Evolutionary conservation across 495 filamentous ascomycete species (phyloP), one percentile per base, ranked within the genome.

Genomic region (Hamigera avellanea): DNA sequence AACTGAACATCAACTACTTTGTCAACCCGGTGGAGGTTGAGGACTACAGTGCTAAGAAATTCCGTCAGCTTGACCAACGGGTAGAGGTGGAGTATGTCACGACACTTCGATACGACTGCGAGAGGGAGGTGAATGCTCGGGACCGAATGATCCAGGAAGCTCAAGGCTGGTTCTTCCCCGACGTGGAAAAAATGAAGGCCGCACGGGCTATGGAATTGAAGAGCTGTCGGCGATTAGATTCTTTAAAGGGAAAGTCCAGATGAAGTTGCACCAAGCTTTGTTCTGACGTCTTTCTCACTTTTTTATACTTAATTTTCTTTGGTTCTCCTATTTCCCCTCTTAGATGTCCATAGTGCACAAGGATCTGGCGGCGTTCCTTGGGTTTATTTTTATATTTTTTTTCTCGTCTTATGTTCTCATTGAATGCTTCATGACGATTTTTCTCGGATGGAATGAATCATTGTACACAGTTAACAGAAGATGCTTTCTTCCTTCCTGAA

Each of bases 81-180:
- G 89, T 83, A 30, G 88, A 95, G 58, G 55, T 69, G 3, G 71
- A 73, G 9, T 85, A 83, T 39, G 69, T 93, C 32, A 65, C 69
- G 23, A 57, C 62, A 28, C 59, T 95, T 13, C 67, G 69, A 17
- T 62, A 69, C 32, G 68, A 78, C 40, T 98, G 91, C 56, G 80
- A 87, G 33, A 56, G 58, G 19, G 89, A 96, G 53, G 55, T 70
- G 34, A 56, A 68, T 27, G 53, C 69, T 35, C 72, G 75, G 53
- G 69, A 75, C 37, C 67, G 74, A 19, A 66, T 87, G 59, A 61
- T 76, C 29, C 73, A 95, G 34, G 81, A 83, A 19, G 88, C 91
- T 2, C 76, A 82, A 48, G 89, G 91, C 9, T 95, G 85, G 82
- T 87, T 96, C 49, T 84, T 73, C 59, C 72, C 70, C 27, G 86